These are phyloP conservation scores for Kuraishia borneana DNA, from an alignment of 805 yeast species.

Conservation along the genomic window DNA sequence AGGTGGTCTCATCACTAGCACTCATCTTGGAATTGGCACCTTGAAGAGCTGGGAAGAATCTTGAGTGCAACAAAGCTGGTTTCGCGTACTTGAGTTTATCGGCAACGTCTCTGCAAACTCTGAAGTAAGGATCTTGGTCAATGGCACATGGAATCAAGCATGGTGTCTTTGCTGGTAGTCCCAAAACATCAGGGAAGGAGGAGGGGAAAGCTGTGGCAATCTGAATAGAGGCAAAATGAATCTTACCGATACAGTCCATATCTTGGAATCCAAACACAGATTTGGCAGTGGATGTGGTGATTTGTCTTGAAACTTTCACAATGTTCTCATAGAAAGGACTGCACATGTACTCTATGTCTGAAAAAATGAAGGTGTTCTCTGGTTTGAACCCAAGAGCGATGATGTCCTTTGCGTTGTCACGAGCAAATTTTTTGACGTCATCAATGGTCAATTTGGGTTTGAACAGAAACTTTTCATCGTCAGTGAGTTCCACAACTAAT, in stretches of 20 bases:
- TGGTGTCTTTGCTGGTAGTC: slow-evolving; percentile 80
- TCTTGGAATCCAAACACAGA: slow-evolving; percentile 96
- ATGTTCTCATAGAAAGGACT: slow-evolving; percentile 91
- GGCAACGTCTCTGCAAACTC: slow-evolving; percentile 97
- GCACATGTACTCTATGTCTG: slow-evolving; percentile 88
- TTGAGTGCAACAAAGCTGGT: slow-evolving; percentile 87
- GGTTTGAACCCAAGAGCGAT: slow-evolving; percentile 92
- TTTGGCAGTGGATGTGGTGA: slow-evolving; percentile 93
- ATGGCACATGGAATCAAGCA: slow-evolving; percentile 98
- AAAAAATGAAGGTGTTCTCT: slow-evolving; percentile 88
- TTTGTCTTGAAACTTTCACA: slow-evolving; percentile 84
- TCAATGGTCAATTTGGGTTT: slow-evolving; percentile 82
- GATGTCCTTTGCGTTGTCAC: slow-evolving; percentile 83
- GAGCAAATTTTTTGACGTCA: slow-evolving; percentile 73
- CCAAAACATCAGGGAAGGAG: slow-evolving; percentile 89
- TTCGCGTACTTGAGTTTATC: slow-evolving; percentile 82
- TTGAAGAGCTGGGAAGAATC: slow-evolving; percentile 96
- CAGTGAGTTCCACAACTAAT: slow-evolving; percentile 85
- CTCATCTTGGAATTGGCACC: slow-evolving; percentile 96
- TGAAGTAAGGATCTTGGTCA: slow-evolving; percentile 97
- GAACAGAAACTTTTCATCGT: slow-evolving; percentile 94
- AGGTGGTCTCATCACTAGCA: slow-evolving; percentile 82
- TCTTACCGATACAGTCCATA: slow-evolving; percentile 86
- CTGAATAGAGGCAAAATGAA: slow-evolving; percentile 94
- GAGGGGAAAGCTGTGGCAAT: slow-evolving; percentile 94